phyloP scores from a whole-genome alignment of 305 asterid species.

The Euphrasia arctica region DNA sequence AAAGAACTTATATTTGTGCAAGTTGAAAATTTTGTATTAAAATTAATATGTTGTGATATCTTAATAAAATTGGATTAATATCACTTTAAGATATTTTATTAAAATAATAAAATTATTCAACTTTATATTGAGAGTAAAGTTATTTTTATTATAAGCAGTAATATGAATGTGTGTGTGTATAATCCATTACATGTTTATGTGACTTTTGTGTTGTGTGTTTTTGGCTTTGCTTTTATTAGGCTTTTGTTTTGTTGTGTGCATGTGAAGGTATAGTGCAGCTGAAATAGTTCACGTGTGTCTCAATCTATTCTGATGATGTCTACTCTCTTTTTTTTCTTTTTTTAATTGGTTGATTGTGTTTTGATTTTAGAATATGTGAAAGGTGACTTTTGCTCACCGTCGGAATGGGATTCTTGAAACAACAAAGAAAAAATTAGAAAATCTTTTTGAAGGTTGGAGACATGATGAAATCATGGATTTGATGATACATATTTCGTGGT shows the following conservation, averaged over 20 bases:
- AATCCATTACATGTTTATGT: neutral
- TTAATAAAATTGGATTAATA: no score
- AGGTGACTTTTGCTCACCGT: slow-evolving; percentile 2
- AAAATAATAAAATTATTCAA: no score
- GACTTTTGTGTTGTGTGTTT: neutral
- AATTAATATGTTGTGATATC: no score
- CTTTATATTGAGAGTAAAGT: no score
- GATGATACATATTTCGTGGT: no score
- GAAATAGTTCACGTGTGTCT: slow-evolving; percentile 12
- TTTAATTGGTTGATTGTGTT: neutral
- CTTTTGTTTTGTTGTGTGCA: slow-evolving; percentile 4
- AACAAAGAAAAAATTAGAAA: neutral
- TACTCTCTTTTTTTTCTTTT: neutral
- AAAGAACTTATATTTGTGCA: no score
- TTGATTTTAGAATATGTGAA: neutral
- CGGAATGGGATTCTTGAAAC: neutral
- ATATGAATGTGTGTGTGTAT: no score
- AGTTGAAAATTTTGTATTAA: no score
- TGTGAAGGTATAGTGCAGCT: slow-evolving; percentile 1
- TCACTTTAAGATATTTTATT: no score
- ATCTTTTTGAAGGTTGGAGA: no score
- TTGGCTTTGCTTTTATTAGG: neutral
- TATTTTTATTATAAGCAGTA: no score
- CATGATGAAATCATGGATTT: no score
- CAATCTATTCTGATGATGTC: neutral